phyloP scores from a whole-genome alignment of 208 protist genomes.

The Porcisia hertigi region DNA sequence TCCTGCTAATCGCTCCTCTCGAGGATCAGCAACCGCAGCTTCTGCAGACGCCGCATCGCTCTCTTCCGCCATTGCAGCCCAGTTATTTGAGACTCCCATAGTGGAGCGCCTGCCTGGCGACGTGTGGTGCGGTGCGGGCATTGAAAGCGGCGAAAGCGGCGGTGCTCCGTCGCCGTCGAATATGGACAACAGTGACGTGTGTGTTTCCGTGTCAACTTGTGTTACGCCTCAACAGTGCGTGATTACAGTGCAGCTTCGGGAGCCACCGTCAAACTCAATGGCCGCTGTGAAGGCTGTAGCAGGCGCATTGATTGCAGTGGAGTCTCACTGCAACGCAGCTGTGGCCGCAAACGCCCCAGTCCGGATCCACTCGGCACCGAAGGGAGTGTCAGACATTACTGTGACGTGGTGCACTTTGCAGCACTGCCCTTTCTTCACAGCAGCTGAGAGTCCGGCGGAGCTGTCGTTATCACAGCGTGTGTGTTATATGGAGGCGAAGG shows the following conservation, averaged over 20 bases:
- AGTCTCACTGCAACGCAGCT: slow-evolving; percentile 10
- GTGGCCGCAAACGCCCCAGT: neutral
- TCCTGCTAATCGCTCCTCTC: neutral
- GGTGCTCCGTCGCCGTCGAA: neutral
- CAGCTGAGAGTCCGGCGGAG: slow-evolving; percentile 44
- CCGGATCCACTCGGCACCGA: no score
- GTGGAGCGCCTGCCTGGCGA: slow-evolving; percentile 5
- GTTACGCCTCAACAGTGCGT: neutral
- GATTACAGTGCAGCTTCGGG: slow-evolving; percentile 31
- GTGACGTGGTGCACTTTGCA: slow-evolving; percentile 35
- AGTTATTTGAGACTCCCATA: neutral
- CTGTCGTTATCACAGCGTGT: slow-evolving; percentile 41
- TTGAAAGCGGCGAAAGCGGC: neutral
- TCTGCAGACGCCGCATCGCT: neutral
- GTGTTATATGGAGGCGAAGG: slow-evolving; percentile 38
- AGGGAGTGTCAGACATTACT: neutral
- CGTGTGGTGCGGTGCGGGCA: neutral
- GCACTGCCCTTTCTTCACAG: slow-evolving; percentile 53
- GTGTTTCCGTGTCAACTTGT: slow-evolving; percentile 3
- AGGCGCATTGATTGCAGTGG: slow-evolving; percentile 21
- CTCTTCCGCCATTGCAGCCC: neutral
- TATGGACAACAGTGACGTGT: slow-evolving; percentile 3
- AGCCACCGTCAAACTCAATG: slow-evolving; percentile 12
- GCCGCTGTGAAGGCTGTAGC: slow-evolving; percentile 13
- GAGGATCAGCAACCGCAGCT: neutral